Evolutionary conservation across 768 basidiomycete species (phyloP), one percentile per base, ranked within the genome.

Genomic region (Mycena filopes): DNA sequence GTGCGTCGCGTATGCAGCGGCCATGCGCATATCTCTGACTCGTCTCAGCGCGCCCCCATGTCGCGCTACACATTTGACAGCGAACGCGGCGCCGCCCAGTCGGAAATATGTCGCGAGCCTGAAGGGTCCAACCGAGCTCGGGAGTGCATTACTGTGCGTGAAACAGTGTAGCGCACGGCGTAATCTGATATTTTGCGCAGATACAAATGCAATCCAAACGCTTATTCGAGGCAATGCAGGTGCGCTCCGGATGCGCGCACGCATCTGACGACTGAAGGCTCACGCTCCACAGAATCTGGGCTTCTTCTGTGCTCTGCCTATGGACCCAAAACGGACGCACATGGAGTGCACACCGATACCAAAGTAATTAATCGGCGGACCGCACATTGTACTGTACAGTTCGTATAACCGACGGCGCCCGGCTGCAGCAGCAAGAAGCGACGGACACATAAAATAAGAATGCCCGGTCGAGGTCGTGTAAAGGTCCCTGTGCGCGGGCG

Each of bases 211-310:
- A 86, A 58, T 84, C 89, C 13, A 90, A 83, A 66, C 77, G 81
- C 63, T 69, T 91, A 56, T 91, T 93, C 71, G 79, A 84, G 72
- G 85, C 89, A 42, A 93, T 94, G 90, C 91, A 92, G 86, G 88
- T 87, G 65, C 31, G 77, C 68, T n/a, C n/a, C n/a, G n/a, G 21
- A 23, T 50, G 60, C 50, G 26, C n/a, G 33, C 33, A 2, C 9
- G 36, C 10, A 36, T 50, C 13, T 23, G 33, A 9, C n/a, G 8
- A n/a, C n/a, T 13, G 47, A 38, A 33, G n/a, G 8, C 5, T 3
- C 20, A 15, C 11, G 29, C 29, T 0, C 10, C 26, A 33, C 61
- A 92, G 90, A 81, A 83, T 15, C 79, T 84, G 55, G 89, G 88
- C 16, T 91, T 92, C 76, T 92, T 86, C 75, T 92, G 89, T 73